These are phyloP conservation scores for Fusarium begoniae DNA, from an alignment of 2,329 filamentous ascomycete species.

Conservation along the genomic window DNA sequence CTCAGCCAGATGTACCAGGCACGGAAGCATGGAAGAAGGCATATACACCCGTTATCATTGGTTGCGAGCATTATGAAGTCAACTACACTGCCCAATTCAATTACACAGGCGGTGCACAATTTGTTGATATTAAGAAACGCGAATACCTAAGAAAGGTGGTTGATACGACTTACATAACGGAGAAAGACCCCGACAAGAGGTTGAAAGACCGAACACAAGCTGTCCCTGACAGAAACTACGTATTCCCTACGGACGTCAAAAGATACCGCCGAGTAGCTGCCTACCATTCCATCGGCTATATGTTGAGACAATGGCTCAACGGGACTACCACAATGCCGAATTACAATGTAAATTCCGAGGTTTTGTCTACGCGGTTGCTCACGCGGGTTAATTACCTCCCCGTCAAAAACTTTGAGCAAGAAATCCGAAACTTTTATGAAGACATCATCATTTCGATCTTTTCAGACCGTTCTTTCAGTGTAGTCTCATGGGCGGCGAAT, in stretches of 20 bases:
- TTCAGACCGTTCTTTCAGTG: fast-evolving
- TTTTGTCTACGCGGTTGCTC: too few species aligned
- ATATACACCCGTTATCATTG: neutral
- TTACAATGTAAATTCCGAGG: too few species aligned
- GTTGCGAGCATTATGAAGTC: constrained; percentile 11
- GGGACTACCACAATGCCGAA: neutral
- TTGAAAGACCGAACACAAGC: constrained; percentile 12
- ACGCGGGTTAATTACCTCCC: neutral
- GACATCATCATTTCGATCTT: neutral
- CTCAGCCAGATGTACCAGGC: fast-evolving
- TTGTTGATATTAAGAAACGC: fast-evolving
- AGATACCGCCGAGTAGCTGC: neutral
- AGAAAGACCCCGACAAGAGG: neutral
- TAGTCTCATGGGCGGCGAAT: neutral
- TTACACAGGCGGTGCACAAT: neutral
- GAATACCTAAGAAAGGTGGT: neutral
- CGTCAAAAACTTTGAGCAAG: fast-evolving
- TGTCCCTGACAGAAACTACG: neutral
- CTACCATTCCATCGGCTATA: neutral
- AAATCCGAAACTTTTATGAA: neutral
- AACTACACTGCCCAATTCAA: neutral
- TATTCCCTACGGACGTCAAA: fast-evolving
- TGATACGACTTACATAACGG: neutral
- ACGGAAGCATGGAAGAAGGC: fast-evolving
- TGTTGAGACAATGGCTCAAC: fast-evolving